Evolutionary conservation across 2,329 filamentous ascomycete genomes (phyloP).

Genomic region (Penicillium carneum): DNA sequence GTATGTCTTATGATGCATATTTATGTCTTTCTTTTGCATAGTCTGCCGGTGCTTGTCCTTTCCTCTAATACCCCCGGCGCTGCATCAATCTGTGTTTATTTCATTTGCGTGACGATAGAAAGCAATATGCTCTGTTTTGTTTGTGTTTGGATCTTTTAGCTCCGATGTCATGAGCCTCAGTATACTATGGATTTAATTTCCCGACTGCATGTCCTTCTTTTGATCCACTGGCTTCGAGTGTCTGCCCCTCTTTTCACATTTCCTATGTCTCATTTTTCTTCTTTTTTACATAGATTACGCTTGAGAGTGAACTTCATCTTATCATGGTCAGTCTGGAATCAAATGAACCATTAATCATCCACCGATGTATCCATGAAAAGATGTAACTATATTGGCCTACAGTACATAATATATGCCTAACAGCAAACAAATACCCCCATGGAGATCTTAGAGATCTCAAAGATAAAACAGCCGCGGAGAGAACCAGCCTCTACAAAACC

Average conservation of each 20-base stretch:
- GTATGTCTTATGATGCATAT: constrained; percentile 8
- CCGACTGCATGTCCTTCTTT: constrained; percentile 9
- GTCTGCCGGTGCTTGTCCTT: constrained; percentile 31
- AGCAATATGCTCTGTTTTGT: constrained; percentile 18
- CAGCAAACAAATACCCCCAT: neutral
- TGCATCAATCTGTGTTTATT: constrained; percentile 25
- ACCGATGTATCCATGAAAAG: neutral
- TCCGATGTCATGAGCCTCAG: constrained; percentile 20
- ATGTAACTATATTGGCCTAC: constrained; percentile 6
- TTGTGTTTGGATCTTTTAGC: constrained; percentile 14
- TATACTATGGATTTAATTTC: constrained; percentile 15
- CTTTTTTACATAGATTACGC: constrained; percentile 14
- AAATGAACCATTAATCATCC: no score
- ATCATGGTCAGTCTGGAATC: neutral
- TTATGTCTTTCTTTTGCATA: constrained; percentile 25
- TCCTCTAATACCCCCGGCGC: constrained; percentile 41
- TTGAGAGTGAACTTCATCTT: neutral
- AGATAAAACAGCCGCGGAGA: neutral
- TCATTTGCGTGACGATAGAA: constrained; percentile 27
- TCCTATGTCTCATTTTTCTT: constrained; percentile 33
- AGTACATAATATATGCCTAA: neutral
- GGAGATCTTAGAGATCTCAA: neutral
- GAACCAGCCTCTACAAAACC: constrained; percentile 45
- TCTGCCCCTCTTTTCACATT: constrained; percentile 14
- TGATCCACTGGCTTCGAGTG: constrained; percentile 14